Evolutionary conservation across 2,329 filamentous ascomycete genomes (phyloP).

Genomic region (Arthrinium phaeospermum): DNA sequence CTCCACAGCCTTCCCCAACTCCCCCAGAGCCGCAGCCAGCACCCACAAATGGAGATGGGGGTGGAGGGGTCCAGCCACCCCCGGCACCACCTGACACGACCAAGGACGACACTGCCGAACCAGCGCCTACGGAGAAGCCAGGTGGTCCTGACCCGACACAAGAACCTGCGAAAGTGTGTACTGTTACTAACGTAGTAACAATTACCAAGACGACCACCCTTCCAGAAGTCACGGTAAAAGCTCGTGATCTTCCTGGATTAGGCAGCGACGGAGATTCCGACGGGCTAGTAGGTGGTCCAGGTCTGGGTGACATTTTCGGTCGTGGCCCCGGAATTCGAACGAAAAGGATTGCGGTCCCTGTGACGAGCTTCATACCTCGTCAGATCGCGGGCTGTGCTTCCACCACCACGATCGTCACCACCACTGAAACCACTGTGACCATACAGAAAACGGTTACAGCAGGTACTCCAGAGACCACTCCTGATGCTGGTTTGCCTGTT

Average conservation of each 20-base stretch:
- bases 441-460: not conserved
- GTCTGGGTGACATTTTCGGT: not conserved
- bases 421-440: not conserved
- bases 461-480: not conserved
- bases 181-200: not conserved
- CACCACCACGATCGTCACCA: not conserved
- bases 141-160: not conserved
- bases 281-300: too few relatives aligned
- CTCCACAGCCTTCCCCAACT: not conserved
- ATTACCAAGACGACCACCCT: not conserved
- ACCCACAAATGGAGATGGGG: not conserved
- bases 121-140: not conserved
- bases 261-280: not conserved
- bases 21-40: not conserved
- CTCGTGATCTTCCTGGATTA: not conserved
- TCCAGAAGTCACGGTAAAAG: not conserved
- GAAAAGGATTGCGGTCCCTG: not conserved
- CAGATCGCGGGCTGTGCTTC: not conserved
- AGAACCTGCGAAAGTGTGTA: not conserved
- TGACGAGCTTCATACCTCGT: not conserved
- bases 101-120: not conserved
- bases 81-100: not conserved
- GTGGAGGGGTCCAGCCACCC: not conserved
- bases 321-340: not conserved
- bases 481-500: not conserved